These are phyloP conservation scores for Lasiodiplodia sp. DNA, from an alignment of 2,329 filamentous ascomycete genomes.

Conservation along the genomic window DNA sequence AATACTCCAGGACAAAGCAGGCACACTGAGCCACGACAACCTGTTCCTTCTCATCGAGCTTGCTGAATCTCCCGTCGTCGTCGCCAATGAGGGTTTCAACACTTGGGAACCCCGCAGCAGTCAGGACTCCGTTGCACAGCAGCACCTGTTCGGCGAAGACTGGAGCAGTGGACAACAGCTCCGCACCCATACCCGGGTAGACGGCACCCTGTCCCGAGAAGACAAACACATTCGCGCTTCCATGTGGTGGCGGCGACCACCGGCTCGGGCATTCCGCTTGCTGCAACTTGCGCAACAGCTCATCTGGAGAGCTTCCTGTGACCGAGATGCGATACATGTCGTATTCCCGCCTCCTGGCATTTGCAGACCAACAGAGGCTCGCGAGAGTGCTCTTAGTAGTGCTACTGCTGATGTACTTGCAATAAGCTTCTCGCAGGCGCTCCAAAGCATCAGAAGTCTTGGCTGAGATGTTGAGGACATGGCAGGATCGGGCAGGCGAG, in stretches of 20 bases:
- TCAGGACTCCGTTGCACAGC: constrained; percentile 14
- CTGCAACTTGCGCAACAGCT: background rate
- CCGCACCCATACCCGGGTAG: constrained; percentile 29
- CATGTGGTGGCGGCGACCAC: background rate
- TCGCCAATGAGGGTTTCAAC: constrained; percentile 36
- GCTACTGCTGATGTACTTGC: background rate
- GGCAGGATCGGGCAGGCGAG: background rate
- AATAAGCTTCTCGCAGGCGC: background rate
- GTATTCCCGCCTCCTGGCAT: background rate
- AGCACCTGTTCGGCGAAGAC: constrained; percentile 34
- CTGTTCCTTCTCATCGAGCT: constrained; percentile 25
- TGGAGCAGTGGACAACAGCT: constrained; percentile 28
- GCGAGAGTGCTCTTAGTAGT: background rate
- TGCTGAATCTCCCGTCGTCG: background rate
- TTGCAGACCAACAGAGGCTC: background rate
- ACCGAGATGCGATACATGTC: background rate
- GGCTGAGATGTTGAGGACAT: background rate
- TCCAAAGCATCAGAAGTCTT: background rate
- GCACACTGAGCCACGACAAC: constrained; percentile 39
- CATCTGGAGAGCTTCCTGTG: background rate
- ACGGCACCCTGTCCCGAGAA: constrained; percentile 32
- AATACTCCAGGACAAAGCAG: constrained; percentile 44
- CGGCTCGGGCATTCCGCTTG: background rate
- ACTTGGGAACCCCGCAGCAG: constrained; percentile 21
- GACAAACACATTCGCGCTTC: background rate